phyloP scores from a whole-genome alignment of 306 rosid genomes.

The Carpinus viminea region DNA sequence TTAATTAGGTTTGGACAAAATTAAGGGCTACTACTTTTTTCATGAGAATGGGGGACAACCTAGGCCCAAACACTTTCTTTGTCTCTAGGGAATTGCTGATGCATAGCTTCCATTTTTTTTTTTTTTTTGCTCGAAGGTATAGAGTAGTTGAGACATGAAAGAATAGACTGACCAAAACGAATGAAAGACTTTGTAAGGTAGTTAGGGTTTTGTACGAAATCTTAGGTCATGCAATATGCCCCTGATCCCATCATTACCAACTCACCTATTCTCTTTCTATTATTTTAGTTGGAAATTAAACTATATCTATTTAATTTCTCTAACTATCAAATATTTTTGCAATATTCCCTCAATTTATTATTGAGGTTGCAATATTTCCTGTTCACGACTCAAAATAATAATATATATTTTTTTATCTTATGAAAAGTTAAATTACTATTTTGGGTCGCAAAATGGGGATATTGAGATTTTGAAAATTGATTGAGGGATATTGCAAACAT shows the following conservation, averaged over 20 bases:
- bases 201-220: slow-evolving; percentile 65
- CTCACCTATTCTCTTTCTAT: slow-evolving; percentile 36
- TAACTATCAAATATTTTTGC: too few species aligned
- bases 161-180: slow-evolving; percentile 41
- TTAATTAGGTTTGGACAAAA: too few species aligned
- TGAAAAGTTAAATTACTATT: too few species aligned
- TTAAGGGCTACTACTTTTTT: background rate
- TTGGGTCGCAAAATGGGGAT: too few species aligned
- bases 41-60: slow-evolving; percentile 6
- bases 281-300: slow-evolving; percentile 6
- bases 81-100: background rate
- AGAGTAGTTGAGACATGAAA: slow-evolving; percentile 70
- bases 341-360: too few species aligned
- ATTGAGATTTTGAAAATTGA: too few species aligned
- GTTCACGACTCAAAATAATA: too few species aligned
- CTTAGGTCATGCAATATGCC: slow-evolving; percentile 79
- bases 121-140: background rate
- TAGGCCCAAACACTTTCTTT: background rate
- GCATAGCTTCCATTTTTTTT: slow-evolving; percentile 15
- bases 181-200: slow-evolving; percentile 56
- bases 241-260: slow-evolving; percentile 69
- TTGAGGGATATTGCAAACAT: too few species aligned
- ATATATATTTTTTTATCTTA: too few species aligned
- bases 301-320: too few species aligned
- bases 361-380: too few species aligned